These are phyloP conservation scores for Mesotaenium endlicherianum DNA, from an alignment of 139 green algal species.

Conservation along the genomic window DNA sequence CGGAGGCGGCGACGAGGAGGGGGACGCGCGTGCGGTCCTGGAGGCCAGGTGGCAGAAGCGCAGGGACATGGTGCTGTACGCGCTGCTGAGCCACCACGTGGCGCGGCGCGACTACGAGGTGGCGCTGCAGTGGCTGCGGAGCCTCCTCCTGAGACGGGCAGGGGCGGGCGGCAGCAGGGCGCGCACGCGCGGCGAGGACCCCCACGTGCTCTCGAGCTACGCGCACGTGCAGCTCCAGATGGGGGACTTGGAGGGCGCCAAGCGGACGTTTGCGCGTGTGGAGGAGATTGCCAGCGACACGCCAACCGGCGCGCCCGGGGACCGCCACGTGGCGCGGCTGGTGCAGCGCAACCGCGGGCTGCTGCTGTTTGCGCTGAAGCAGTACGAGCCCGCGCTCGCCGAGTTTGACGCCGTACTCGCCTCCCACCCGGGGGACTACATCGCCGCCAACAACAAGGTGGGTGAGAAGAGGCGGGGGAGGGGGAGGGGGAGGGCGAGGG, in stretches of 20 bases:
- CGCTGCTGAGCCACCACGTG: slow-evolving; percentile 45
- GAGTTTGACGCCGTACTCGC: slow-evolving; percentile 33
- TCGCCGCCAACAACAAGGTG: slow-evolving; percentile 51
- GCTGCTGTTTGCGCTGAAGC: slow-evolving; percentile 47
- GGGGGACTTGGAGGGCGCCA: slow-evolving; percentile 44
- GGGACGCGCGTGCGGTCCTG: too few relatives aligned
- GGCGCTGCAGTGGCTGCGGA: slow-evolving; percentile 37
- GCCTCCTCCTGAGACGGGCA: slow-evolving; percentile 4
- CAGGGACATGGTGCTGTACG: slow-evolving; percentile 40
- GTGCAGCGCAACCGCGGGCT: slow-evolving; percentile 39
- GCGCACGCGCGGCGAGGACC: background rate
- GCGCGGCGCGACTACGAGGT: slow-evolving; percentile 30
- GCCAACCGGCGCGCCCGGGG: background rate
- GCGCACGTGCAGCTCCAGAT: slow-evolving; percentile 51
- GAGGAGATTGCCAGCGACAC: slow-evolving; percentile 30
- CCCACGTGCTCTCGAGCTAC: slow-evolving; percentile 27
- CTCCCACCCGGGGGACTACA: slow-evolving; percentile 1
- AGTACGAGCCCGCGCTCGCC: slow-evolving; percentile 29
- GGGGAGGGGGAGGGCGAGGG: too few relatives aligned
- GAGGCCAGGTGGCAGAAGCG: slow-evolving; percentile 14
- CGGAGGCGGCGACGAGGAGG: too few relatives aligned
- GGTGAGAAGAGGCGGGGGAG: too few relatives aligned
- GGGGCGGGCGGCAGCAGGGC: background rate
- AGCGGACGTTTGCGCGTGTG: slow-evolving; percentile 16
- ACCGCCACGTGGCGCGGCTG: slow-evolving; percentile 5